Evolutionary conservation across 306 rosid genomes (phyloP).

Genomic region (Inga leiocalycina): DNA sequence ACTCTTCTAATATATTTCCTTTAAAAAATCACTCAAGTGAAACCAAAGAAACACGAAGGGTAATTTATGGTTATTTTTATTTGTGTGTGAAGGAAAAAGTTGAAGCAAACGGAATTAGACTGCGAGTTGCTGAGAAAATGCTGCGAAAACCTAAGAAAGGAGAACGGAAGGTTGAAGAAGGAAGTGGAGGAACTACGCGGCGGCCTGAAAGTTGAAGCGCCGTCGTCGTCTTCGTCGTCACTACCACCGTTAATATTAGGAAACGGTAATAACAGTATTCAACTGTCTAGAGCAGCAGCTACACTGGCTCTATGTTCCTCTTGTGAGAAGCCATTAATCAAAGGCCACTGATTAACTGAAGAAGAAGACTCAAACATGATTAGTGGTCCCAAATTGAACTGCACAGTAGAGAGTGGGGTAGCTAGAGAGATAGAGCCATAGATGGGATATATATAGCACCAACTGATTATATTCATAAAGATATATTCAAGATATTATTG

Average conservation of each 20-base stretch:
- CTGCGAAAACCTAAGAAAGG: conserved; percentile 1
- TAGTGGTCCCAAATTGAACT: background rate
- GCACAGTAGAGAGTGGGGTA: background rate
- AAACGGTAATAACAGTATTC: background rate
- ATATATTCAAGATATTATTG: too few species aligned
- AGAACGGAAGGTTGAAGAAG: conserved; percentile 15
- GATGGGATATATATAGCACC: too few species aligned
- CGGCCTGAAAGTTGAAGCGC: background rate
- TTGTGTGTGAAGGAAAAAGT: background rate
- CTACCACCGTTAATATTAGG: background rate
- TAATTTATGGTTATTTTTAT: background rate
- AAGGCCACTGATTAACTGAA: background rate
- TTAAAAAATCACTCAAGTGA: background rate
- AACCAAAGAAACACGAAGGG: background rate
- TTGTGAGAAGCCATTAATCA: conserved; percentile 7
- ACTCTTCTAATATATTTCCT: background rate
- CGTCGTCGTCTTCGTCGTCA: background rate
- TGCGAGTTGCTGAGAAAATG: background rate
- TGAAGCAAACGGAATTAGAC: background rate
- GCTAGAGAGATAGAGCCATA: too few species aligned
- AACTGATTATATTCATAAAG: too few species aligned
- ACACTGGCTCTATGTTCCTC: conserved; percentile 46
- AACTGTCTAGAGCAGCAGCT: conserved; percentile 42
- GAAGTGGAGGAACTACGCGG: background rate
- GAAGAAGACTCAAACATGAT: background rate